phyloP scores from a whole-genome alignment of 345 rosid species.

The Eucalyptus globulus region DNA sequence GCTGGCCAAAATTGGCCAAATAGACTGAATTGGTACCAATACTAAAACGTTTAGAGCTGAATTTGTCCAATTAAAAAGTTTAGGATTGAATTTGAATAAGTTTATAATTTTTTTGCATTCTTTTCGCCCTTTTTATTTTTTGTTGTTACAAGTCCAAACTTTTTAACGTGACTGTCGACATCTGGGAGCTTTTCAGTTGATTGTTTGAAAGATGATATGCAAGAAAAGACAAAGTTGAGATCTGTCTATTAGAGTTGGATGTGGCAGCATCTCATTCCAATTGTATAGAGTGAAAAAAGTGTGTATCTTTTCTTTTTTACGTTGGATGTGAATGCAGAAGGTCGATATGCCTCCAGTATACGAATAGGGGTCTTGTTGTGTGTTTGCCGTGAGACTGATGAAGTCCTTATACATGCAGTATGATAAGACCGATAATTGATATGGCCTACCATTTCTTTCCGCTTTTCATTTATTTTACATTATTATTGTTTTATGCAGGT shows the following conservation, averaged over 20 bases:
- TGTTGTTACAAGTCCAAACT: not conserved
- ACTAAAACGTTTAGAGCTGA: too few relatives aligned
- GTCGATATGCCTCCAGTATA: not conserved
- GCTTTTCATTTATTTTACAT: not conserved
- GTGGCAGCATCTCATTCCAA: not conserved
- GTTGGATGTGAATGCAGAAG: not conserved
- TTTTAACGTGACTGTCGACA: not conserved
- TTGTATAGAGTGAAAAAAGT: not conserved
- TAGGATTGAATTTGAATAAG: too few relatives aligned
- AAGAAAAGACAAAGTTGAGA: not conserved
- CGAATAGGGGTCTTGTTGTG: not conserved
- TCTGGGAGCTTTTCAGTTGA: not conserved
- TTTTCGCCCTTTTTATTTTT: too few relatives aligned
- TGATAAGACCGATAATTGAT: not conserved
- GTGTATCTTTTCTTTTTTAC: not conserved
- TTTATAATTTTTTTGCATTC: too few relatives aligned
- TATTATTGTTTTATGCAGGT: too few relatives aligned
- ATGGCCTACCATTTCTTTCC: not conserved
- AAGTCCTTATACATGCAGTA: not conserved
- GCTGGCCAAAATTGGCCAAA: too few relatives aligned
- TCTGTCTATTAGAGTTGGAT: not conserved
- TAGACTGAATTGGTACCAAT: too few relatives aligned
- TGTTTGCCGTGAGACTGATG: not conserved
- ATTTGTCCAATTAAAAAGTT: too few relatives aligned
- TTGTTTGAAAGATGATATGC: not conserved